phyloP scores from a whole-genome alignment of 2,329 filamentous ascomycete species.

The Alternaria sp. region DNA sequence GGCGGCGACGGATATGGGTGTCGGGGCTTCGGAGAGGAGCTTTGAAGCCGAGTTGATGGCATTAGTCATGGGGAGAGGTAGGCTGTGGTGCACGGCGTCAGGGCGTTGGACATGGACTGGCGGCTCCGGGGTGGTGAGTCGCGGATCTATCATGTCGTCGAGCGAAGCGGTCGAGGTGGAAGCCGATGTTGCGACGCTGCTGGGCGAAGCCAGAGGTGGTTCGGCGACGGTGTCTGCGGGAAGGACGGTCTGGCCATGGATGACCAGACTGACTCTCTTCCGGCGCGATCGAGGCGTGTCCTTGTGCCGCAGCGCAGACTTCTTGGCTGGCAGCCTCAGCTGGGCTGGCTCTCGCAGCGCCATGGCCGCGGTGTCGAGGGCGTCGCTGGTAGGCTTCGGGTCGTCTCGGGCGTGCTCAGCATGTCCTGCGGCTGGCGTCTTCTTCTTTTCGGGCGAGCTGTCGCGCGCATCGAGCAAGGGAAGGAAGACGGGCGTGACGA shows the following conservation, averaged over 20 bases:
- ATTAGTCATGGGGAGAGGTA: conserved; percentile 30
- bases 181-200: conserved; percentile 39
- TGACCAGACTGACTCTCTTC: conserved; percentile 46
- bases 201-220: conserved; percentile 34
- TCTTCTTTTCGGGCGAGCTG: conserved; percentile 30
- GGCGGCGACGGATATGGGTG: conserved; percentile 12
- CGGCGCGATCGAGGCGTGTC: conserved; percentile 32
- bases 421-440: conserved; percentile 28
- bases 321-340: conserved; percentile 30
- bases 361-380: conserved; percentile 20
- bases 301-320: conserved; percentile 40
- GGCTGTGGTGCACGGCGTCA: conserved; percentile 42
- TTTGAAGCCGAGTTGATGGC: conserved; percentile 31
- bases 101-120: conserved; percentile 25
- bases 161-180: conserved; percentile 39
- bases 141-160: conserved; percentile 44
- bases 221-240: conserved; percentile 44
- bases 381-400: conserved; percentile 24
- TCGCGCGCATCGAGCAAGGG: conserved; percentile 45
- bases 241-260: conserved; percentile 48
- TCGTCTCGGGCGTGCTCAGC: conserved; percentile 29
- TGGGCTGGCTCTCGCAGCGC: conserved; percentile 13
- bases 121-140: conserved; percentile 23
- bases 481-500: conserved; percentile 46
- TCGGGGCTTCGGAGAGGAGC: conserved; percentile 20